Conservation (phyloP, 2,329 filamentous ascomycete species). For the Chaetothyriales sp. region DNA sequence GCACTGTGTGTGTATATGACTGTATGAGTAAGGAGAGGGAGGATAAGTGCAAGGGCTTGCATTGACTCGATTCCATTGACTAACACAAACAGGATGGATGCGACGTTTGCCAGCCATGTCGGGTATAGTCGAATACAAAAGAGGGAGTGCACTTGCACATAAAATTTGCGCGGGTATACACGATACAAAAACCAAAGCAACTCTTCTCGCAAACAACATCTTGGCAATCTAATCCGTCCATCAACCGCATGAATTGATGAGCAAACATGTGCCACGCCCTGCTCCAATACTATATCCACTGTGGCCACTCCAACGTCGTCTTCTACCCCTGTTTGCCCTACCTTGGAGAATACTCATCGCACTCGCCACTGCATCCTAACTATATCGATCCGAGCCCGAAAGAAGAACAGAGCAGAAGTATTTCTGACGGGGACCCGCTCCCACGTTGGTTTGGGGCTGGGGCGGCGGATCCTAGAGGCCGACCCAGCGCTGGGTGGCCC, state of each 20-base stretch:
- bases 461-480: too few species aligned
- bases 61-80: not conserved
- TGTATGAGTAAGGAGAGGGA: too few species aligned
- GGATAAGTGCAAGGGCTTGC: too few species aligned
- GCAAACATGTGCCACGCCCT: not conserved
- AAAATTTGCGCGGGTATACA: not conserved
- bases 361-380: not conserved
- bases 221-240: too few species aligned
- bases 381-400: not conserved
- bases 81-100: not conserved
- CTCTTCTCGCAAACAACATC: not conserved
- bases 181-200: not conserved
- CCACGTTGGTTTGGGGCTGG: too few species aligned
- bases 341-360: not conserved
- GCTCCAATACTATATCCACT: conserved; percentile 1
- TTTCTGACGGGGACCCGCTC: not conserved
- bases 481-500: too few species aligned
- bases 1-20: too few species aligned
- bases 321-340: not conserved
- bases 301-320: not conserved
- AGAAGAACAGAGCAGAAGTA: not conserved
- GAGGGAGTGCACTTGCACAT: not conserved
- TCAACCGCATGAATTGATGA: not conserved
- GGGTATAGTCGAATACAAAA: not conserved
- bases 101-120: not conserved